A percentile compares a stretch with the other conserved stretches of the same genome.
phyloP scores from a whole-genome alignment of 2,329 filamentous ascomycete species.

The Aspergillus vadensis region DNA sequence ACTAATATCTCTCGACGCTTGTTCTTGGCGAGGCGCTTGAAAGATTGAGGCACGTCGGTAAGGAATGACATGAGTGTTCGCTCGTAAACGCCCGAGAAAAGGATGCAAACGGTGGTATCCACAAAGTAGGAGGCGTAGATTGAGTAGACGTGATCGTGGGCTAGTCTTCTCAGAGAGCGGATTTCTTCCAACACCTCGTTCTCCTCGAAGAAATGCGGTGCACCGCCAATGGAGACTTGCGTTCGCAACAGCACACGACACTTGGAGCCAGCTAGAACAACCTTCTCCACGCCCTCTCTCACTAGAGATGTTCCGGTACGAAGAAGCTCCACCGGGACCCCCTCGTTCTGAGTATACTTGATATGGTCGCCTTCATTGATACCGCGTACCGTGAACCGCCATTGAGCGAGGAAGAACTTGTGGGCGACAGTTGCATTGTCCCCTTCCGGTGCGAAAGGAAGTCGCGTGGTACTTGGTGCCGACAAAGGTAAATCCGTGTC shows the following conservation, averaged over 20 bases:
- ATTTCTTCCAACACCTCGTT: slow-evolving; percentile 46
- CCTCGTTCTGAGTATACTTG: slow-evolving; percentile 60
- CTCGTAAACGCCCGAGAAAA: slow-evolving; percentile 46
- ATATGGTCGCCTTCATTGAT: slow-evolving; percentile 59
- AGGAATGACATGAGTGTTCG: slow-evolving; percentile 47
- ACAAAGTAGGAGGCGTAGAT: slow-evolving; percentile 49
- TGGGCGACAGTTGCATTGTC: slow-evolving; percentile 49
- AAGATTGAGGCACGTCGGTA: slow-evolving; percentile 43
- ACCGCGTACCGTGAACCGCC: slow-evolving; percentile 59
- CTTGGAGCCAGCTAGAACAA: slow-evolving; percentile 41
- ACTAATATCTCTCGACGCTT: slow-evolving; percentile 45
- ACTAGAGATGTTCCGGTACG: slow-evolving; percentile 41
- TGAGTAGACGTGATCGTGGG: slow-evolving; percentile 48
- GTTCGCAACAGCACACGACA: slow-evolving; percentile 42
- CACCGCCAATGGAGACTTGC: slow-evolving; percentile 40
- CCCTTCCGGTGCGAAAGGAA: slow-evolving; percentile 56
- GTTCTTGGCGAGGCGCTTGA: slow-evolving; percentile 46
- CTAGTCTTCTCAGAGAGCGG: slow-evolving; percentile 38
- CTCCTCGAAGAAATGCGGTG: slow-evolving; percentile 42
- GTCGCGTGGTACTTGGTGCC: slow-evolving; percentile 55
- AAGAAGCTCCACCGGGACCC: slow-evolving; percentile 59
- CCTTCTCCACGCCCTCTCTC: slow-evolving; percentile 45
- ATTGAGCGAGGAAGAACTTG: slow-evolving; percentile 62
- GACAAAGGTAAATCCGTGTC: slow-evolving; percentile 63
- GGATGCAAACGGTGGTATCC: slow-evolving; percentile 45